Base-by-base conservation (phyloP, 2,329 filamentous ascomycete genomes). In the Arthrobotrys megalospora region DNA sequence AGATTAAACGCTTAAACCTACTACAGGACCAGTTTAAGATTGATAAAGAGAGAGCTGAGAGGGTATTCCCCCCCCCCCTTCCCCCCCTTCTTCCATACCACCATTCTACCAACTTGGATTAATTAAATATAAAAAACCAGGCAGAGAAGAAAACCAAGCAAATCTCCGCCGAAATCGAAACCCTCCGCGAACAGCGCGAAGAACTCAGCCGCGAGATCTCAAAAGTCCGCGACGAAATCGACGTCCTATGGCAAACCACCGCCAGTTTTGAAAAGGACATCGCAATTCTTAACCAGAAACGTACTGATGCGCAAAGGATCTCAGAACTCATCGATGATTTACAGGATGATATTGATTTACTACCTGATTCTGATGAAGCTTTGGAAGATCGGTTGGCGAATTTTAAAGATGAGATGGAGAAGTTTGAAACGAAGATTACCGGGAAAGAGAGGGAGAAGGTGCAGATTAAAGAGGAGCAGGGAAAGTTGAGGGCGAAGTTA, bases 31-130 rank as follows among this genome's bases (percentile, higher is more conserved):
- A 94, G 80, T 90, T 92, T 80, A 96, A 96, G 83, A 86, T 89
- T 55, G 92, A 96, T 84, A 98, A 97, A 83, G 92, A 96, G 76
- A 92, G 91, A 76, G 94, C 92, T 6, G 92, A 94, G 67, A 89
- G 90, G 79, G 88, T 52, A 76, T n/a, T 48, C 19, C 14, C 19
- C 1, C 45, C 11, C n/a, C 28, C 21, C 3, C 6, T 19, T 10
- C 16, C 6, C 1, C 6, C 32, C 12, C 24, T 28, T 2, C 24
- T 28, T 2, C 8, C 34, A 60, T 24, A 24, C 7, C 12, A n/a
- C n/a, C 7, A 24, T 47, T 28, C 24, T n/a, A 34, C 50, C 0
- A 63, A 24, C 19, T 4, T 45, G 24, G 11, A 24, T 43, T 28
- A 21, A 55, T 8, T 8, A 16, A 4, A 43, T 45, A 2, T 58